A percentile compares a stretch with the other conserved stretches of the same genome.
phyloP scores from a whole-genome alignment of 176 grass and related monocot species.

The Metroxylon sagu region DNA sequence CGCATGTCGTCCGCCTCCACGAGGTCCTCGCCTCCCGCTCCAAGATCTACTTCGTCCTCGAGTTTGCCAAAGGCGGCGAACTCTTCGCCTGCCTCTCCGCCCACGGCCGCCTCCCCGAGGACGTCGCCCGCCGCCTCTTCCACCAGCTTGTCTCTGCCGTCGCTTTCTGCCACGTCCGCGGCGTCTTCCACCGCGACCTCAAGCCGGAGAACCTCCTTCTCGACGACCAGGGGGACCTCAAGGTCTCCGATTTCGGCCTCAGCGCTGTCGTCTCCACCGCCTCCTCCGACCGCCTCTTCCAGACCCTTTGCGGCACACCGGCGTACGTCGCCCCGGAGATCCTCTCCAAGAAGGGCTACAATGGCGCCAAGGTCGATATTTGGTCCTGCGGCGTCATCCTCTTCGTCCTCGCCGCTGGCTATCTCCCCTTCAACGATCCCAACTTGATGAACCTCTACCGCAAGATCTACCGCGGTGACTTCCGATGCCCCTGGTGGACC shows the following conservation, averaged over 20 bases:
- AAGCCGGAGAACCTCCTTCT: slow-evolving; percentile 27
- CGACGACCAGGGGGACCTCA: slow-evolving; percentile 25
- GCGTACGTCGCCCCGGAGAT: slow-evolving; percentile 43
- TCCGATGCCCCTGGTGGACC: slow-evolving; percentile 19
- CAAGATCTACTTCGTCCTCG: slow-evolving; percentile 29
- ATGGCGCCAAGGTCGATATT: slow-evolving; percentile 29
- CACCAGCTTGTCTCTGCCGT: background rate
- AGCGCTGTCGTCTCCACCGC: background rate
- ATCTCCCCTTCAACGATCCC: slow-evolving; percentile 34
- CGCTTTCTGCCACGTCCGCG: background rate
- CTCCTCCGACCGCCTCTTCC: background rate
- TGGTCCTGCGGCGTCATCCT: slow-evolving; percentile 46
- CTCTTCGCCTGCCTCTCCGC: slow-evolving; percentile 18
- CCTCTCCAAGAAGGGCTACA: slow-evolving; percentile 21
- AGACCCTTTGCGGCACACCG: slow-evolving; percentile 31
- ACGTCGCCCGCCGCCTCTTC: background rate
- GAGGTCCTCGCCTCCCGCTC: slow-evolving; percentile 34
- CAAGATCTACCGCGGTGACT: slow-evolving; percentile 30
- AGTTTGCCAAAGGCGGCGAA: slow-evolving; percentile 32
- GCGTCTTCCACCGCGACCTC: slow-evolving; percentile 31
- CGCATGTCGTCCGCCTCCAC: slow-evolving; percentile 22
- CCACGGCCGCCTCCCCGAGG: slow-evolving; percentile 12
- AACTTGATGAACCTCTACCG: slow-evolving; percentile 32
- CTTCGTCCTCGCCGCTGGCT: slow-evolving; percentile 32
- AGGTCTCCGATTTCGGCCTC: slow-evolving; percentile 23